Conservation (phyloP, 2,329 filamentous ascomycete genomes). For the Corynespora cassiicola region DNA sequence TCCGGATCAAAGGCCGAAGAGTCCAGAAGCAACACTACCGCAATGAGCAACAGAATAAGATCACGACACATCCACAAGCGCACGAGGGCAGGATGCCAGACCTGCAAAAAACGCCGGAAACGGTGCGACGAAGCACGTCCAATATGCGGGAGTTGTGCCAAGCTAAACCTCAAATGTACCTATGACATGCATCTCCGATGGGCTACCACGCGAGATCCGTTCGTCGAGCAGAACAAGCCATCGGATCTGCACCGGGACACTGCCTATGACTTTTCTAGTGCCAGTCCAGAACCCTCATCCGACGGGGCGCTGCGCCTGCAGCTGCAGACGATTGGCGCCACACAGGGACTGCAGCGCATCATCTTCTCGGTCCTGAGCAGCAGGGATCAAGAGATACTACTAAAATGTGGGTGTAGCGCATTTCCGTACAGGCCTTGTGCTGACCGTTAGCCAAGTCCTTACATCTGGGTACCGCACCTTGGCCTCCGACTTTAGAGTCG, state of each 20-base stretch:
- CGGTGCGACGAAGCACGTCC: slow-evolving; percentile 93
- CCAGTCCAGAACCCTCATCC: no score
- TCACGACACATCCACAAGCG: no score
- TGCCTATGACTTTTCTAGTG: no score
- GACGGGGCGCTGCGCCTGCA: slow-evolving; percentile 2
- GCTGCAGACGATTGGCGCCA: slow-evolving; percentile 1
- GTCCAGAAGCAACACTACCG: no score
- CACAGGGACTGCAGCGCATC: background rate
- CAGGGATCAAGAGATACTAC: background rate
- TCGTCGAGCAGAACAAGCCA: slow-evolving; percentile 2
- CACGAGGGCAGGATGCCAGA: slow-evolving; percentile 91
- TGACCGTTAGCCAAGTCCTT: slow-evolving; percentile 1
- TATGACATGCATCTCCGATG: slow-evolving; percentile 7
- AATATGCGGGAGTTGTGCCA: slow-evolving; percentile 51
- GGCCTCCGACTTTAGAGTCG: background rate
- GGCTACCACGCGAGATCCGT: slow-evolving; percentile 7
- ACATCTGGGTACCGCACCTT: slow-evolving; percentile 1
- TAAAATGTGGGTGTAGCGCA: slow-evolving; percentile 4
- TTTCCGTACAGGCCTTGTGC: no score
- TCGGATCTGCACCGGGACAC: no score
- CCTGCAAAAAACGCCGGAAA: slow-evolving; percentile 86
- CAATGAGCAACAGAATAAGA: no score
- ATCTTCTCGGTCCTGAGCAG: slow-evolving; percentile 1
- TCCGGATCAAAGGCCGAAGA: no score
- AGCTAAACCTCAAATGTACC: slow-evolving; percentile 49